Base-by-base conservation (phyloP, 2,329 filamentous ascomycete genomes). In the Onygena corvina region DNA sequence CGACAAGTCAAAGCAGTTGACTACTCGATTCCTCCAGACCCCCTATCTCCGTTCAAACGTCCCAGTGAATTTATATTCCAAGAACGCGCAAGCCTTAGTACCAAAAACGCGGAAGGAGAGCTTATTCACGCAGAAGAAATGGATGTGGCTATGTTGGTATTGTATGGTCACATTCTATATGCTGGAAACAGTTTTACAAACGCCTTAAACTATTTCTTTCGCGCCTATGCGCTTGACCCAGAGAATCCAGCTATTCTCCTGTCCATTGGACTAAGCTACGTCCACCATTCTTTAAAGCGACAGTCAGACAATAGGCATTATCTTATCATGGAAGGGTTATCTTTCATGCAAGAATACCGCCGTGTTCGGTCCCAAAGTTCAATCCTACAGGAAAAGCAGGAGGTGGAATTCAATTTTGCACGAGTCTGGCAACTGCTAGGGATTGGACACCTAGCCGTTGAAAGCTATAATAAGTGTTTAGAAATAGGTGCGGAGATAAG, bases 1-100 rank as follows among this genome's bases (percentile, higher is more conserved):
- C 81, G 92, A 3, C 87, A 94, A 66, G 86, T 98, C 67, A 93
- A 94, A 64, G 80, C 81, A 2, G 85, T 94, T 71, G 92, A 98
- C 64, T 83, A 77, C 54, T 72, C 84, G 2, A 71, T 83, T 38
- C 71, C 67, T 2, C 70, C 72, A 2, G 71, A 76, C 11, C 68
- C 73, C 11, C 67, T 58, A 42, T 57, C 54, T 31, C 57, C 51
- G 11, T 55, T 48, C 35, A 48, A 56, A 47, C 49, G 59, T 34
- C 56, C 68, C 14, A 71, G 75, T 11, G 57, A 69, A 46, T 66
- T 64, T 21, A 59, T 67, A 21, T 69, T 67, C 55, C 61, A 64
- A 33, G 71, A 73, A 46, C 69, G 66, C 16, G 64, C 65, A 14
- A 59, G 70, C 23, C 57, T 68, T 7, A 62, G 65, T 0, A 67